Percentiles rank a stretch among this genome's conserved stretches.
phyloP scores from a whole-genome alignment of 495 filamentous ascomycete genomes.

The Lichenothelia convexa region DNA sequence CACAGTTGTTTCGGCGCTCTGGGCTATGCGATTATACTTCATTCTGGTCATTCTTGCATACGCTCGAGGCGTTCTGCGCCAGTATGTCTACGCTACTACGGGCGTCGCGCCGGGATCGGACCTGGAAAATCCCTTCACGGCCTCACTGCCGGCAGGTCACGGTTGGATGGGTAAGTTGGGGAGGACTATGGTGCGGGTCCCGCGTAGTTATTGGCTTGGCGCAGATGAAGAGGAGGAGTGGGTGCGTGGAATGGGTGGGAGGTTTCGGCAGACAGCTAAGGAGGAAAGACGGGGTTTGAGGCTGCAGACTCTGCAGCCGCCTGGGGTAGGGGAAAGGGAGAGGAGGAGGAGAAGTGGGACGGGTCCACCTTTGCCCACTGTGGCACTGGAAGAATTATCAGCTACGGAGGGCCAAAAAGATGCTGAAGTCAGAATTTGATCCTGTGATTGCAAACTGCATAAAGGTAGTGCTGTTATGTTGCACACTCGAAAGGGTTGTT shows the following conservation, averaged over 20 bases:
- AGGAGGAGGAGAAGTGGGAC: slow-evolving; percentile 49
- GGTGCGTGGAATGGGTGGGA: slow-evolving; percentile 37
- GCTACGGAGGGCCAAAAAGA: too few relatives aligned
- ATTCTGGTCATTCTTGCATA: slow-evolving; percentile 62
- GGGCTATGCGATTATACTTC: slow-evolving; percentile 57
- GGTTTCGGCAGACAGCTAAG: slow-evolving; percentile 25
- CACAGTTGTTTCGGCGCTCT: slow-evolving; percentile 49
- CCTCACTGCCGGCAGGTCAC: slow-evolving; percentile 44
- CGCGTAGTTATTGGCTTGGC: slow-evolving; percentile 60
- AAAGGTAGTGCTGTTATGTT: too few relatives aligned
- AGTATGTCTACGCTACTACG: slow-evolving; percentile 21
- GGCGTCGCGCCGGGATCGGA: slow-evolving; percentile 21
- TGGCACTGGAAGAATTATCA: not conserved
- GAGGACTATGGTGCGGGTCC: slow-evolving; percentile 49
- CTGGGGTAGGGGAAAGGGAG: slow-evolving; percentile 45
- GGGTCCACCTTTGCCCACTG: slow-evolving; percentile 29
- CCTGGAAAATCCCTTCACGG: slow-evolving; percentile 53
- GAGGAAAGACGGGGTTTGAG: too few relatives aligned
- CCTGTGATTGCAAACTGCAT: too few relatives aligned
- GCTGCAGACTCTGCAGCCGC: slow-evolving; percentile 10
- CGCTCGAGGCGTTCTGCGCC: slow-evolving; percentile 51
- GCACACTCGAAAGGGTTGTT: too few relatives aligned
- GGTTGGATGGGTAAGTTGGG: slow-evolving; percentile 64
- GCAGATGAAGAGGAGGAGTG: slow-evolving; percentile 32
- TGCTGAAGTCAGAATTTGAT: too few relatives aligned